phyloP scores from a whole-genome alignment of 108 stramenopile species.

The Epipyxis sp. region DNA sequence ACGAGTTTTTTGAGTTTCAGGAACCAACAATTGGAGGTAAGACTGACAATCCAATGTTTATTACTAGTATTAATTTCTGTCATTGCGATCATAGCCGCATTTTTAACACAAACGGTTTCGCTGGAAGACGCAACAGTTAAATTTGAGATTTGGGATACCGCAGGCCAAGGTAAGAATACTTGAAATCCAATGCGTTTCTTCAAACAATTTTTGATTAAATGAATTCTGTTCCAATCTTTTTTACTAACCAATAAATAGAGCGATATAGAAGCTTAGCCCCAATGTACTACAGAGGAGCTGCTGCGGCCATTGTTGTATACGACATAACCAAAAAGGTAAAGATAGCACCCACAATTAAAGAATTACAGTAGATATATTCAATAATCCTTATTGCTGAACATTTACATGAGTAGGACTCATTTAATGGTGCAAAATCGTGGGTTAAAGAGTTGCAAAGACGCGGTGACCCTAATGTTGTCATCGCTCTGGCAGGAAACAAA shows the following conservation, averaged over 20 bases:
- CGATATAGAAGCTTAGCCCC: conserved; percentile 74
- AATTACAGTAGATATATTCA: not conserved
- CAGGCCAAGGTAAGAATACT: conserved; percentile 42
- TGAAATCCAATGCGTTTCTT: not conserved
- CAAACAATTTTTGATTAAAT: not conserved
- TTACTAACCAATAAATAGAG: too few species aligned
- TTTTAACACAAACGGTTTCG: conserved; percentile 88
- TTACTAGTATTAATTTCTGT: not conserved
- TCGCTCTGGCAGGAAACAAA: conserved; percentile 85
- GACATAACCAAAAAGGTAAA: conserved; percentile 94
- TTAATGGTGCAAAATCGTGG: conserved; percentile 94
- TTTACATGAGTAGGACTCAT: too few species aligned
- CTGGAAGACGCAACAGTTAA: conserved; percentile 90
- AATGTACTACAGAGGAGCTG: conserved; percentile 84
- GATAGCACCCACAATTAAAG: not conserved
- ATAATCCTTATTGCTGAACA: conserved; percentile 30
- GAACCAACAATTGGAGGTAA: conserved; percentile 72
- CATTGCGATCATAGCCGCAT: conserved; percentile 68
- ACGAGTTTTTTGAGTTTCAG: conserved; percentile 98
- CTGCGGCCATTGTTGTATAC: conserved; percentile 87
- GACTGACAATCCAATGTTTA: not conserved
- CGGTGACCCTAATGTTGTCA: conserved; percentile 94
- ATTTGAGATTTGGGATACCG: conserved; percentile 96
- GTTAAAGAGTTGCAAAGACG: conserved; percentile 96
- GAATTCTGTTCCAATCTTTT: too few species aligned